Evolutionary conservation across 2,329 filamentous ascomycete species (phyloP), one percentile per base, ranked within the genome.

Genomic region (Gremmenia infestans): DNA sequence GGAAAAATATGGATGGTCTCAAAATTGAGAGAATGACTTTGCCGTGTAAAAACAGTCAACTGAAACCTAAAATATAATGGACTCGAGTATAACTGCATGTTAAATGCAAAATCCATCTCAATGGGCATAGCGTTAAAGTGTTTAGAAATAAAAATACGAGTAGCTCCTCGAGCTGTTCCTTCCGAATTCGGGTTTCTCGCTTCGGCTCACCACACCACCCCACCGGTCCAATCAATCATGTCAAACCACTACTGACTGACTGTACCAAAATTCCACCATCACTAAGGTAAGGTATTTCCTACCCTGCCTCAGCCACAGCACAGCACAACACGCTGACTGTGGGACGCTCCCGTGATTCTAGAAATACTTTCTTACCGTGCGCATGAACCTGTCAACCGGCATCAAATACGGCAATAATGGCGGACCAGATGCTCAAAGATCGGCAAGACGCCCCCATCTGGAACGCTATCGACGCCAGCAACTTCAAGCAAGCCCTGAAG

Each of bases 401-500:
- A 37, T 39, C 28, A 43, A 28, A 48, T 22, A 46, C 43, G 46
- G 54, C 52, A 57, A 69, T 68, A 57, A 69, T 68, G 64, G 61
- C 61, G 23, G 63, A 65, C 48, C 57, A 64, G 37, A 19, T 52
- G 40, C 59, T 64, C 23, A 61, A 60, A 53, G 67, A 68, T 48
- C 63, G 63, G 36, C 64, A 65, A 49, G 67, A 71, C 57, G 60
- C 56, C 19, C 63, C 64, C 8, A 71, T 71, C 40, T 69, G 66
- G 64, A 67, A 65, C 48, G 67, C 69, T 14, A 67, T 71, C 45
- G 68, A 70, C 42, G 63, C 62, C n/a, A 64, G 61, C 35, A 69
- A 69, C 57, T 68, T 63, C 52, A 71, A 70, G 59, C 67, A 69
- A 55, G 69, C 69, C 11, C 57, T 70, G 42, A 71, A 70, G 56